These are phyloP conservation scores for Candida bentonensis DNA, from an alignment of 805 yeast genomes.

Conservation along the genomic window DNA sequence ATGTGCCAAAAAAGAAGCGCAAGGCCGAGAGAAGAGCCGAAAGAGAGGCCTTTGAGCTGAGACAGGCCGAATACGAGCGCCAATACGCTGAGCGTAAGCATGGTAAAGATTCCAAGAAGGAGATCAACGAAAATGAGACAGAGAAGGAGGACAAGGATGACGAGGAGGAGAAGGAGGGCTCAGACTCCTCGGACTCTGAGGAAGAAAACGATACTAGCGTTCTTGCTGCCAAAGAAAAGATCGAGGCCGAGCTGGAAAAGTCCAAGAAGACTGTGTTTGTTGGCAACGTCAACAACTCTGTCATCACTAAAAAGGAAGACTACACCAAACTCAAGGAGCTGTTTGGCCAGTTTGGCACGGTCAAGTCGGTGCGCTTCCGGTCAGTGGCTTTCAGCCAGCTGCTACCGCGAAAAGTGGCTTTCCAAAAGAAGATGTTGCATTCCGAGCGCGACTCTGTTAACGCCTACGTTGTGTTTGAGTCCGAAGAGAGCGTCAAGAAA, in stretches of 20 bases:
- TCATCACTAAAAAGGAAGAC: slow-evolving; percentile 46
- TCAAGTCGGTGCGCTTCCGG: slow-evolving; percentile 77
- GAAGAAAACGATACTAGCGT: slow-evolving; percentile 16
- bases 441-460: slow-evolving; percentile 68
- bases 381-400: slow-evolving; percentile 81
- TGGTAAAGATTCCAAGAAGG: neutral
- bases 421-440: slow-evolving; percentile 64
- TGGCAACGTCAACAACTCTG: slow-evolving; percentile 63
- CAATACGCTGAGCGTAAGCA: neutral
- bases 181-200: slow-evolving; percentile 7
- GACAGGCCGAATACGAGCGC: neutral
- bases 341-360: slow-evolving; percentile 35
- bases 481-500: slow-evolving; percentile 31
- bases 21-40: neutral
- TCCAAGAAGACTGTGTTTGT: slow-evolving; percentile 79
- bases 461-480: slow-evolving; percentile 68
- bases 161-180: slow-evolving; percentile 24
- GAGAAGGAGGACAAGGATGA: slow-evolving; percentile 23
- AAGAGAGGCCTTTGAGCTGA: neutral
- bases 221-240: slow-evolving; percentile 4
- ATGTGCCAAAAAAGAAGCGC: neutral
- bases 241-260: slow-evolving; percentile 57
- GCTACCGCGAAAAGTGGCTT: slow-evolving; percentile 86
- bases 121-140: slow-evolving; percentile 8
- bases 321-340: slow-evolving; percentile 51